These are phyloP conservation scores for Phascolomyces articulosus DNA, from an alignment of 371 early-diverging fungal genomes.

Conservation along the genomic window DNA sequence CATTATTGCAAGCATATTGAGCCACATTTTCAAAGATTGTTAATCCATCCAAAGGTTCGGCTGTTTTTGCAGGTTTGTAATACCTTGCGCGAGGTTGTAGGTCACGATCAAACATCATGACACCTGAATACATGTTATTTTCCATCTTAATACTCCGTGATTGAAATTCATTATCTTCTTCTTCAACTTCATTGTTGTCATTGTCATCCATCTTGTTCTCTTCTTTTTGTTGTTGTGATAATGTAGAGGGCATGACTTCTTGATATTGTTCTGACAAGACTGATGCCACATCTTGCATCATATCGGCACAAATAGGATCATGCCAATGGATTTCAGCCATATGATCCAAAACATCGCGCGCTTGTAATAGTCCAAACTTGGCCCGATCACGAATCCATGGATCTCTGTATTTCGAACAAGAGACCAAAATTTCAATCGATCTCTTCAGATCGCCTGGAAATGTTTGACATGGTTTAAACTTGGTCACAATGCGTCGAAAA, in stretches of 20 bases:
- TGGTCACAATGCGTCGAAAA: conserved; percentile 21
- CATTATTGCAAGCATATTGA: conserved; percentile 6
- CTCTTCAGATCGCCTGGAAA: conserved; percentile 32
- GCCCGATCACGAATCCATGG: conserved; percentile 16
- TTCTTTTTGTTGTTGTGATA: background rate
- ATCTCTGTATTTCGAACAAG: conserved; percentile 23
- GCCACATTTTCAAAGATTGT: conserved; percentile 18
- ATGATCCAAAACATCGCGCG: conserved; percentile 20
- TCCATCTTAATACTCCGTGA: conserved; percentile 24
- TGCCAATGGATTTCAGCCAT: conserved; percentile 34
- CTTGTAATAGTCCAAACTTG: conserved; percentile 27
- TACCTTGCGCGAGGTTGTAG: conserved; percentile 25
- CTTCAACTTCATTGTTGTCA: background rate
- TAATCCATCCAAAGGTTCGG: conserved; percentile 15
- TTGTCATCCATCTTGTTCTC: background rate
- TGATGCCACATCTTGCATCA: conserved; percentile 22
- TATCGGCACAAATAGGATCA: conserved; percentile 26
- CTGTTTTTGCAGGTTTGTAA: conserved; percentile 18
- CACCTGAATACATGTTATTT: conserved; percentile 27
- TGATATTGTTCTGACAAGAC: conserved; percentile 9
- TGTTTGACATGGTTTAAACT: conserved; percentile 26
- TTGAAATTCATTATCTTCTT: background rate
- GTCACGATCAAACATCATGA: conserved; percentile 32
- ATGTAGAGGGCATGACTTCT: too few species aligned
- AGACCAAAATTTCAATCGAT: conserved; percentile 23